A percentile compares a stretch with the other conserved stretches of the same genome.
Evolutionary conservation across 352 stramenopile genomes (phyloP).

Genomic region (Aphanomyces cochlioides): DNA sequence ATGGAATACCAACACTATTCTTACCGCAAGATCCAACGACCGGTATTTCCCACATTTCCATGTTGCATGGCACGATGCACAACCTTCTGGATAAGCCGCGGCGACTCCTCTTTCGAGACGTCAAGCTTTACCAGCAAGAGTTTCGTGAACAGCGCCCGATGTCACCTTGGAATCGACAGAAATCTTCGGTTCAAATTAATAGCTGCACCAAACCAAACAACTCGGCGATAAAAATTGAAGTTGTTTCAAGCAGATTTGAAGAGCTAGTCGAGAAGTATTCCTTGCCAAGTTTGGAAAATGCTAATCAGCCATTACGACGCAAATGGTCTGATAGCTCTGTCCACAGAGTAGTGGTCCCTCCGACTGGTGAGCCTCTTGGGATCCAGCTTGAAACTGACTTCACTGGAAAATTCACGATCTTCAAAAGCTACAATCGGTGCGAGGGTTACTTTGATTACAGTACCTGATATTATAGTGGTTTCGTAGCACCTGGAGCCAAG

Average conservation of each 20-base stretch:
- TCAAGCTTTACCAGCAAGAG: conserved; percentile 39
- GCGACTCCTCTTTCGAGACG: conserved; percentile 37
- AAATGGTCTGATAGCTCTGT: not conserved
- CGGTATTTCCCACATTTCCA: conserved; percentile 17
- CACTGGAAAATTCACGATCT: conserved; percentile 35
- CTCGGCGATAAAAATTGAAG: not conserved
- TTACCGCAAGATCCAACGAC: conserved; percentile 27
- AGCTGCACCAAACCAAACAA: not conserved
- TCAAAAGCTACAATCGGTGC: conserved; percentile 39
- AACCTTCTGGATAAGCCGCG: conserved; percentile 13
- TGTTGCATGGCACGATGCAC: conserved; percentile 33
- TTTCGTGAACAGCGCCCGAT: conserved; percentile 35
- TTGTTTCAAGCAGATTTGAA: conserved; percentile 13
- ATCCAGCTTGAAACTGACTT: conserved; percentile 44
- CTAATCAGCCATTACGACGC: not conserved
- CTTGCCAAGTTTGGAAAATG: not conserved
- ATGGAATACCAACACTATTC: conserved; percentile 40
- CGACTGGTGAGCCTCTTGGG: conserved; percentile 27
- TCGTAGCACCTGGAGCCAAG: not conserved
- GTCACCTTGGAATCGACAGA: conserved; percentile 39
- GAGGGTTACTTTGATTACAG: not conserved
- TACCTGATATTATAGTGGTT: not conserved
- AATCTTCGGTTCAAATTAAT: not conserved
- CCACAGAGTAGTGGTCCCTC: not conserved
- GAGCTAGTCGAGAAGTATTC: conserved; percentile 24